Percentiles rank a stretch among this genome's conserved stretches.
phyloP scores from a whole-genome alignment of 1,284 basidiomycete species.

The Vanrija humicola region DNA sequence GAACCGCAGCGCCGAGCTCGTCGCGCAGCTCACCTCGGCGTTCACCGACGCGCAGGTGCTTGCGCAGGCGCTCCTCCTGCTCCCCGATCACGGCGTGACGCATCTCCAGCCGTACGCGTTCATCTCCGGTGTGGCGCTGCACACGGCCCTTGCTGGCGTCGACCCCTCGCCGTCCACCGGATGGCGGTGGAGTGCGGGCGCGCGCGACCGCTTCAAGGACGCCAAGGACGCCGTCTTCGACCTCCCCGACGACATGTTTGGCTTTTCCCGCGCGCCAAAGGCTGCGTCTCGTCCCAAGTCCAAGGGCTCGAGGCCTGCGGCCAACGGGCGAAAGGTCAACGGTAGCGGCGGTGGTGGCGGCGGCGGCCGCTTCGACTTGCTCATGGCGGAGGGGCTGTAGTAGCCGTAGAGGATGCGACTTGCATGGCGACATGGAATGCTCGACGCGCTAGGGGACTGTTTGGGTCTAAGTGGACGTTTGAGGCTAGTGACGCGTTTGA shows the following conservation, averaged over 20 bases:
- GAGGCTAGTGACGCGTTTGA: too few species aligned
- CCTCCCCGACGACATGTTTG: neutral
- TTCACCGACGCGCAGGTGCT: conserved; percentile 43
- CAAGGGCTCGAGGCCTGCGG: neutral
- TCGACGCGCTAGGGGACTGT: too few species aligned
- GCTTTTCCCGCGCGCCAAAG: neutral
- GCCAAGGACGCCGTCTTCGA: neutral
- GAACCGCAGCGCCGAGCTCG: conserved; percentile 66
- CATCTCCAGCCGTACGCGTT: conserved; percentile 37
- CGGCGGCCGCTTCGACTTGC: conserved; percentile 1
- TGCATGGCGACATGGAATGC: too few species aligned
- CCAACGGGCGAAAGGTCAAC: neutral
- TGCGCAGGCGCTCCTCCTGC: conserved; percentile 41
- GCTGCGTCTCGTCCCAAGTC: neutral
- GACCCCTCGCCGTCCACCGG: conserved; percentile 5
- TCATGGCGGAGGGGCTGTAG: neutral
- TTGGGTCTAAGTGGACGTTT: too few species aligned
- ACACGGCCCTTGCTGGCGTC: conserved; percentile 20
- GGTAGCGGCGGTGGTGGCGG: neutral
- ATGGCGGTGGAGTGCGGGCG: conserved; percentile 12
- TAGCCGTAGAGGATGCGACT: neutral
- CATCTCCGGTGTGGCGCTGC: conserved; percentile 32
- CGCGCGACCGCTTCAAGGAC: neutral
- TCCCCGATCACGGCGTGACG: conserved; percentile 7
- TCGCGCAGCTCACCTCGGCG: conserved; percentile 62